phyloP scores from a whole-genome alignment of 2,329 filamentous ascomycete genomes.

The Colletotrichum sp. region DNA sequence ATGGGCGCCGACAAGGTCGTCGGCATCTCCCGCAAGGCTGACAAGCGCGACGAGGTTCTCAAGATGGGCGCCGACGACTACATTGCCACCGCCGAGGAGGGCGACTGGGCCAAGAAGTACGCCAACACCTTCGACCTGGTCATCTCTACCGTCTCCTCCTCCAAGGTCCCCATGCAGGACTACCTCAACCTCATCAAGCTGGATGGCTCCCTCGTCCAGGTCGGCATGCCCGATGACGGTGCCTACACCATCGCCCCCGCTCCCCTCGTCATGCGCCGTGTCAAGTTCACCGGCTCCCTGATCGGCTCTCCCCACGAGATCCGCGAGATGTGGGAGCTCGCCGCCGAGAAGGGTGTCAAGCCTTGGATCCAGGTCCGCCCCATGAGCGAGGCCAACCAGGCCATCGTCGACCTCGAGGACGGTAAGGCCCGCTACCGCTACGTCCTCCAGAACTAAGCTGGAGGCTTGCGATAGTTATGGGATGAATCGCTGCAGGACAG shows the following conservation, averaged over 20 bases:
- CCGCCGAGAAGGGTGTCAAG: constrained; percentile 59
- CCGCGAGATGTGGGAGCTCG: constrained; percentile 63
- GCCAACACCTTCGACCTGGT: constrained; percentile 60
- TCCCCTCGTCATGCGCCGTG: constrained; percentile 60
- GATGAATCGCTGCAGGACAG: background rate
- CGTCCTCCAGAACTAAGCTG: constrained; percentile 46
- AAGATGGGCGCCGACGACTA: constrained; percentile 62
- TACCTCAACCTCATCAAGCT: constrained; percentile 65
- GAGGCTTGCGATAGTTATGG: background rate
- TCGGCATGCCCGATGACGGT: constrained; percentile 57
- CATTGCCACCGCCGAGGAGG: constrained; percentile 49
- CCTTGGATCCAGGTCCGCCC: constrained; percentile 61
- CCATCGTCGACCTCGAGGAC: constrained; percentile 58
- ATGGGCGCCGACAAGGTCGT: constrained; percentile 67
- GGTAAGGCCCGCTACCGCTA: constrained; percentile 57
- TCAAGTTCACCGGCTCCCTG: constrained; percentile 51
- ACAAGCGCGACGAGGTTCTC: constrained; percentile 60
- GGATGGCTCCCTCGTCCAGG: constrained; percentile 64
- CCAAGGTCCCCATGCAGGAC: constrained; percentile 51
- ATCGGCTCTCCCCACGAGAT: constrained; percentile 61
- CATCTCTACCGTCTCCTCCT: constrained; percentile 58
- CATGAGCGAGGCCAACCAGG: constrained; percentile 60
- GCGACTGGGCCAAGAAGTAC: constrained; percentile 60
- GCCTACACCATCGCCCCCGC: constrained; percentile 50
- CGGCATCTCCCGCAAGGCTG: constrained; percentile 59